Percentiles rank a stretch among this genome's conserved stretches.
These are phyloP conservation scores for Trichoderma orchidacearum DNA, from an alignment of 495 filamentous ascomycete genomes.

Conservation along the genomic window DNA sequence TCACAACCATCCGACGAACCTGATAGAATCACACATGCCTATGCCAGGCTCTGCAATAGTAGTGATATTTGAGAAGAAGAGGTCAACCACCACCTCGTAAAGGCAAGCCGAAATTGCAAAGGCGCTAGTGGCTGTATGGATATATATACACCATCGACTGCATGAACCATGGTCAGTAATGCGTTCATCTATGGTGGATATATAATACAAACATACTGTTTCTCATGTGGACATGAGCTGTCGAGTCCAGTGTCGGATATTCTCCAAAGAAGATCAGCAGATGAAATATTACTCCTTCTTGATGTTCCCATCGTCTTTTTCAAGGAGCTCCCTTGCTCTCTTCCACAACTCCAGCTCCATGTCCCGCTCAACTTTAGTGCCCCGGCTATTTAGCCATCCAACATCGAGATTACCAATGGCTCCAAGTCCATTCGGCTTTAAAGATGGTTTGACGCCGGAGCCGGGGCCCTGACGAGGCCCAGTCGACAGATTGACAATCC, in stretches of 20 bases:
- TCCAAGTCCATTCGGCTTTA: constrained; percentile 36
- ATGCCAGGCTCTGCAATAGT: background rate
- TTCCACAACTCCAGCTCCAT: constrained; percentile 71
- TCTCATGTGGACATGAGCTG: too few relatives aligned
- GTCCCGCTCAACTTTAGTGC: constrained; percentile 58
- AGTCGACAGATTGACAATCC: constrained; percentile 41
- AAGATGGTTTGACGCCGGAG: constrained; percentile 7
- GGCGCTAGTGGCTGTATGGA: too few relatives aligned
- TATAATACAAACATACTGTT: background rate
- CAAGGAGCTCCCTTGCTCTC: constrained; percentile 31
- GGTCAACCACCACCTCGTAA: background rate
- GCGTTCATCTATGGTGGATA: background rate
- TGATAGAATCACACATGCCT: background rate
- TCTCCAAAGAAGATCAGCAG: background rate
- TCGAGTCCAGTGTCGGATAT: background rate
- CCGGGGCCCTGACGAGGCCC: background rate
- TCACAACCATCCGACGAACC: background rate
- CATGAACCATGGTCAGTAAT: background rate
- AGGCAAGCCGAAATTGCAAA: background rate
- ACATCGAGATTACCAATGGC: constrained; percentile 57
- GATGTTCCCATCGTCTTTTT: background rate
- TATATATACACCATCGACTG: background rate
- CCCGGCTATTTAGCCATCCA: constrained; percentile 73
- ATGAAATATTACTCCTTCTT: constrained; percentile 12
- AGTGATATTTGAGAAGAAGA: background rate